Evolutionary conservation across 2,329 filamentous ascomycete species (phyloP).

Genomic region (Amauroascus verrucosus): DNA sequence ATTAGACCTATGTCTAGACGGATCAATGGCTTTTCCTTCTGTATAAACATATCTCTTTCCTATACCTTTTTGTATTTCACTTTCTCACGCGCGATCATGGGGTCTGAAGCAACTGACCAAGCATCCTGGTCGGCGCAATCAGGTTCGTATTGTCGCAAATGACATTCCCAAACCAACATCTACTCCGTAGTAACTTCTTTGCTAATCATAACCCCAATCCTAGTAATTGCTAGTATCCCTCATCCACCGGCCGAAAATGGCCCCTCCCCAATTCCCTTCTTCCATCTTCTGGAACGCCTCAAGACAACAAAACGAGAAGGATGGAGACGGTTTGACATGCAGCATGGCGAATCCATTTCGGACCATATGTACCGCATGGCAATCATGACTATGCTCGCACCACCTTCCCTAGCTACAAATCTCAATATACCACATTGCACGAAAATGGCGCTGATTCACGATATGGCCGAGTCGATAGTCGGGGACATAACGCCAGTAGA

Average conservation of each 20-base stretch:
- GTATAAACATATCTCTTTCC: neutral
- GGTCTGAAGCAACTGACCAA: conserved; percentile 17
- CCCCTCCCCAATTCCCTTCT: conserved; percentile 73
- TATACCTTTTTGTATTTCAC: neutral
- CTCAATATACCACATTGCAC: conserved; percentile 77
- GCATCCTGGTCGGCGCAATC: conserved; percentile 29
- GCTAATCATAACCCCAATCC: neutral
- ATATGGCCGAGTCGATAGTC: conserved; percentile 92
- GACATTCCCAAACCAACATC: no score
- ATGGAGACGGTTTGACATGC: conserved; percentile 80
- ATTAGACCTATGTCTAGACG: no score
- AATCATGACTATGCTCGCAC: conserved; percentile 85
- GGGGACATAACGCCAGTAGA: conserved; percentile 96
- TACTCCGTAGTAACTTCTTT: no score
- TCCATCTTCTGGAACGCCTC: conserved; percentile 84
- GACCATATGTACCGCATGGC: conserved; percentile 99
- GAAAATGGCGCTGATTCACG: conserved; percentile 91
- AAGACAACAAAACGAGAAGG: conserved; percentile 96
- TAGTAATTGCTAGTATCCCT: conserved; percentile 49
- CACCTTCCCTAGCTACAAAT: conserved; percentile 57
- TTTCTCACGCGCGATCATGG: neutral
- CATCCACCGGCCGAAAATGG: conserved; percentile 51
- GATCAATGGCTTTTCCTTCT: neutral
- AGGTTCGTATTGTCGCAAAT: conserved; percentile 18
- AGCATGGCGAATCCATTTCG: conserved; percentile 71